Evolutionary conservation across 495 filamentous ascomycete genomes (phyloP).

Genomic region (Lasiosphaeriaceae sp.): DNA sequence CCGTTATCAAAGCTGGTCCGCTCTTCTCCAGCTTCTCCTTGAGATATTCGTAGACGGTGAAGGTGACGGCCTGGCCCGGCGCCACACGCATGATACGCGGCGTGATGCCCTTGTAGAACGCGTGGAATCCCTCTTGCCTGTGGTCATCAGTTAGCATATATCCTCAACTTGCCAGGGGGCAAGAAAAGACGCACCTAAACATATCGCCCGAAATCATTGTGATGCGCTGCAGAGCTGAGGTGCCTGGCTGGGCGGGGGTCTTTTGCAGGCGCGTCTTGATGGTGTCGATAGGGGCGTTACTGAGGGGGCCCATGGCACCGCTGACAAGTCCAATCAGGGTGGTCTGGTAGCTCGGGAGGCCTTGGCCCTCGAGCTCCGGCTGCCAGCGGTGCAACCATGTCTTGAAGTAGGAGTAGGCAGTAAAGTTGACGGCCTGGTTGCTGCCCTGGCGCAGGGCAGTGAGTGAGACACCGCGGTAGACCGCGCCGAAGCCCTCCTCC

Average conservation of each 20-base stretch:
- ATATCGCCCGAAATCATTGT: conserved; percentile 77
- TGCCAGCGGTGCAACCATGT: conserved; percentile 66
- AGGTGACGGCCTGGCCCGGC: conserved; percentile 96
- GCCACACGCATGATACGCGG: conserved; percentile 96
- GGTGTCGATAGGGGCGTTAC: conserved; percentile 96
- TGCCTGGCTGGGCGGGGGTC: conserved; percentile 75
- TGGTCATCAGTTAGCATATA: not conserved
- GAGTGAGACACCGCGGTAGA: conserved; percentile 90
- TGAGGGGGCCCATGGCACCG: conserved; percentile 91
- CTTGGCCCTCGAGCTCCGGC: conserved; percentile 51
- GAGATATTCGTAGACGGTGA: conserved; percentile 91
- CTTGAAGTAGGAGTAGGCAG: conserved; percentile 93
- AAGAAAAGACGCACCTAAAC: conserved; percentile 64
- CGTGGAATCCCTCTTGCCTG: conserved; percentile 79
- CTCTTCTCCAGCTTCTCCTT: conserved; percentile 79
- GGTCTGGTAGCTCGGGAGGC: conserved; percentile 84
- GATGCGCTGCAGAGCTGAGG: conserved; percentile 74
- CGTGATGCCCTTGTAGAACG: conserved; percentile 99
- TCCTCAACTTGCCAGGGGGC: not conserved
- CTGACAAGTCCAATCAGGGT: conserved; percentile 85
- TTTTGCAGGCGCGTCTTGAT: conserved; percentile 98
- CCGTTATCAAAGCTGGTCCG: conserved; percentile 11
- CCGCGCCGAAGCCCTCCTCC: conserved; percentile 81
- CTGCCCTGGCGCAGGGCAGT: conserved; percentile 91
- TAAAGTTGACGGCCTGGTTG: conserved; percentile 99